These are phyloP conservation scores for Colletotrichum sidae DNA, from an alignment of 2,329 filamentous ascomycete genomes.

Conservation along the genomic window DNA sequence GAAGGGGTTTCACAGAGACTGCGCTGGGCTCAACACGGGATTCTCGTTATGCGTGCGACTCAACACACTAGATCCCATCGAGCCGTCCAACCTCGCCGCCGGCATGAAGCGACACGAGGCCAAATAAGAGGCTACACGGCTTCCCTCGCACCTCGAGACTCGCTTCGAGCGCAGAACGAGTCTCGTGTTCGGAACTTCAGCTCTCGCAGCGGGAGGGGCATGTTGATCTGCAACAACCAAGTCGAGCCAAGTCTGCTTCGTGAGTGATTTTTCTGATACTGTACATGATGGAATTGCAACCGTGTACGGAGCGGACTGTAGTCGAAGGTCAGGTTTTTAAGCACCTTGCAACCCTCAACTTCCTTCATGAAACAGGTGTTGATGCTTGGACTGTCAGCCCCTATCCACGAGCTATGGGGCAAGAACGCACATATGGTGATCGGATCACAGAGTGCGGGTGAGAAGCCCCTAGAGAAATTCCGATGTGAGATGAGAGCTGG, in stretches of 20 bases:
- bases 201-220: constrained; percentile 45
- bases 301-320: background rate
- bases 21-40: too few species aligned
- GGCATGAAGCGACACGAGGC: constrained; percentile 36
- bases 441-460: constrained; percentile 46
- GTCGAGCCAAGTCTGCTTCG: constrained; percentile 46
- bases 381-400: constrained; percentile 47
- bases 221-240: constrained; percentile 40
- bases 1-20: too few species aligned
- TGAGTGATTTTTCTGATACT: constrained; percentile 19
- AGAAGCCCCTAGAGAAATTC: constrained; percentile 34
- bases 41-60: too few species aligned
- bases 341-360: constrained; percentile 45
- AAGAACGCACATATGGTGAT: constrained; percentile 45
- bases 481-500: background rate
- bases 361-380: constrained; percentile 45
- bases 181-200: constrained; percentile 45
- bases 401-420: constrained; percentile 47
- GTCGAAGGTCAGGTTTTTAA: constrained; percentile 45
- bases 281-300: background rate
- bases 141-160: constrained; percentile 45
- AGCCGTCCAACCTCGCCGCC: background rate
- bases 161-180: constrained; percentile 48
- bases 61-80: background rate
- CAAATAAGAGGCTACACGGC: constrained; percentile 42